Percentiles rank a stretch among this genome's conserved stretches.
Evolutionary conservation across 2,329 filamentous ascomycete species (phyloP).

Genomic region (Periconia sp.): DNA sequence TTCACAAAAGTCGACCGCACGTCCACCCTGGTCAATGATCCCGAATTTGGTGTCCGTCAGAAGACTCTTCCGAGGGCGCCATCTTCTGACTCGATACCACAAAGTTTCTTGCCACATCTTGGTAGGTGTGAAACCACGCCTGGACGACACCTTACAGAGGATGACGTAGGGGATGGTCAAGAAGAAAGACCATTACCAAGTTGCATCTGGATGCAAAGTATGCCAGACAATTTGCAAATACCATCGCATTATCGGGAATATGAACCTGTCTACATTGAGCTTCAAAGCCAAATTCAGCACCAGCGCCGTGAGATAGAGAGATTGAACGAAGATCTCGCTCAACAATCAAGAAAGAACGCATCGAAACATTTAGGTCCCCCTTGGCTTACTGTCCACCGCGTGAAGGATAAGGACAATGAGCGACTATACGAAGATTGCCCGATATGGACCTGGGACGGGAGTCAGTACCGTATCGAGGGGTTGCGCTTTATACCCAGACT

Average conservation of each 20-base stretch:
- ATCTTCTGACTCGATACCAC: not conserved
- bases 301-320: not conserved
- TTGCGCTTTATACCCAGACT: not conserved
- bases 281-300: not conserved
- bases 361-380: not conserved
- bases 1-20: too few species aligned
- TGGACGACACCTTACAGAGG: not conserved
- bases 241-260: not conserved
- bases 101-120: not conserved
- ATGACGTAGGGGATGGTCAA: not conserved
- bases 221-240: not conserved
- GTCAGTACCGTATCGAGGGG: not conserved
- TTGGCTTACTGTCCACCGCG: constrained; percentile 1
- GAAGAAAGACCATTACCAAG: not conserved
- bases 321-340: not conserved
- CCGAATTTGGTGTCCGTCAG: not conserved
- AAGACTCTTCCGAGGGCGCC: not conserved
- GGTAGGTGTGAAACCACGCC: not conserved
- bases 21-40: not conserved
- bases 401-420: not conserved
- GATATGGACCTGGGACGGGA: not conserved
- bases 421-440: not conserved
- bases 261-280: not conserved
- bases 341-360: not conserved
- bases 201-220: not conserved